Conservation (phyloP, 257 asterid species). For the Craterostigma plantagineum region DNA sequence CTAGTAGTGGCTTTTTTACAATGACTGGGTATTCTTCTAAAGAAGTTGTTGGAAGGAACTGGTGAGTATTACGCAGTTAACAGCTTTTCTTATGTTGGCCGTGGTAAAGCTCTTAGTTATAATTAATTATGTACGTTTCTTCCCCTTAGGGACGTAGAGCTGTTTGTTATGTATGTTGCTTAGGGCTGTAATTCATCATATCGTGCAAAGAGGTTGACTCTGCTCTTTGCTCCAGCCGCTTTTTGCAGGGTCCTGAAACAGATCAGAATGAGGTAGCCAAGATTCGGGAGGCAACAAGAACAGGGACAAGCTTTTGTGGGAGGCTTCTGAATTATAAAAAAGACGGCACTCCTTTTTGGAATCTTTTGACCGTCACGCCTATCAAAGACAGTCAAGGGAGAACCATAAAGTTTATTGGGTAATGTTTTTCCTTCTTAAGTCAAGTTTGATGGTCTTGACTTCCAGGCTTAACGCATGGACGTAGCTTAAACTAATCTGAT, state of each 20-base stretch:
- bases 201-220: conserved; percentile 11
- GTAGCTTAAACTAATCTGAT: conserved; percentile 1
- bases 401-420: conserved; percentile 88
- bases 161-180: no score
- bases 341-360: conserved; percentile 95
- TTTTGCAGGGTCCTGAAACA: conserved; percentile 92
- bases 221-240: conserved; percentile 63
- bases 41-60: conserved; percentile 74
- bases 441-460: neutral
- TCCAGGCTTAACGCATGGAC: neutral
- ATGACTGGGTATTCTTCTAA: conserved; percentile 84
- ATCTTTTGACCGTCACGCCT: conserved; percentile 77
- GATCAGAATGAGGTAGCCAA: conserved; percentile 73
- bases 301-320: conserved; percentile 84
- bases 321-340: conserved; percentile 91
- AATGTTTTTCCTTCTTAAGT: conserved; percentile 8
- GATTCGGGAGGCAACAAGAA: conserved; percentile 44
- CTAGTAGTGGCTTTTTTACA: conserved; percentile 80
- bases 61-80: conserved; percentile 32
- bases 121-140: neutral
- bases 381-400: conserved; percentile 74
- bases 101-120: neutral
- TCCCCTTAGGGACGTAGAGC: no score
- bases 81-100: neutral
- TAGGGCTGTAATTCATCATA: no score